Conservation (phyloP, 768 basidiomycete genomes). For the Suillus bovinus region DNA sequence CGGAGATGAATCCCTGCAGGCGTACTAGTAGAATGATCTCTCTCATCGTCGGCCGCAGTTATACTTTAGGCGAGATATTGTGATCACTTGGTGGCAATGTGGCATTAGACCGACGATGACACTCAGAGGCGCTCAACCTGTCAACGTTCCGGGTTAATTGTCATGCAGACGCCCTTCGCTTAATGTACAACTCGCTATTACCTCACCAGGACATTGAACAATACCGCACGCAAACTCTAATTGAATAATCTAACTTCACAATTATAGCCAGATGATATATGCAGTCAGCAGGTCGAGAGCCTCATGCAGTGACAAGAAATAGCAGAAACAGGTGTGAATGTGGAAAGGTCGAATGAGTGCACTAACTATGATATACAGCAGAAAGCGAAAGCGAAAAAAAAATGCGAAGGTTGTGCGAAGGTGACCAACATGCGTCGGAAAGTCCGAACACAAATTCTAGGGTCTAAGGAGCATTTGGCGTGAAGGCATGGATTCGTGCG, state of each 20-base stretch:
- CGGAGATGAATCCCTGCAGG: slow-evolving; percentile 9
- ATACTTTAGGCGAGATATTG: slow-evolving; percentile 2
- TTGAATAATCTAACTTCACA: slow-evolving; percentile 14
- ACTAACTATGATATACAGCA: slow-evolving; percentile 20
- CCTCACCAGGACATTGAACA: neutral
- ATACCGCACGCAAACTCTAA: slow-evolving; percentile 2
- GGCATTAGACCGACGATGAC: slow-evolving; percentile 6
- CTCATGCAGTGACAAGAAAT: slow-evolving; percentile 14
- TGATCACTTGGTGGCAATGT: slow-evolving; percentile 4
- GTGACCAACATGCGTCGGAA: slow-evolving; percentile 10
- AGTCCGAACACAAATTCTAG: slow-evolving; percentile 24
- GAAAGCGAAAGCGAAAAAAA: slow-evolving; percentile 12
- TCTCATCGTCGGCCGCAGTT: slow-evolving; percentile 3
- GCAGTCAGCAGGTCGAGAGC: slow-evolving; percentile 15
- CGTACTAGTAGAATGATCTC: neutral
- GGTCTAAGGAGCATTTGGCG: slow-evolving; percentile 36
- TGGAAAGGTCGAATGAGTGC: slow-evolving; percentile 31
- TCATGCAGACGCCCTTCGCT: slow-evolving; percentile 5
- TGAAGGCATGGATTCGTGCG: slow-evolving; percentile 56
- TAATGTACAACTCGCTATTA: neutral
- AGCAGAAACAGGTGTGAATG: slow-evolving; percentile 20
- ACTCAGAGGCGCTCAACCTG: slow-evolving; percentile 2
- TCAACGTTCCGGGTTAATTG: slow-evolving; percentile 8
- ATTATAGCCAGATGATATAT: slow-evolving; percentile 21
- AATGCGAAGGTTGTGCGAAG: neutral